Evolutionary conservation across 495 filamentous ascomycete species (phyloP).

Genomic region (Hypoxylon trugodes): DNA sequence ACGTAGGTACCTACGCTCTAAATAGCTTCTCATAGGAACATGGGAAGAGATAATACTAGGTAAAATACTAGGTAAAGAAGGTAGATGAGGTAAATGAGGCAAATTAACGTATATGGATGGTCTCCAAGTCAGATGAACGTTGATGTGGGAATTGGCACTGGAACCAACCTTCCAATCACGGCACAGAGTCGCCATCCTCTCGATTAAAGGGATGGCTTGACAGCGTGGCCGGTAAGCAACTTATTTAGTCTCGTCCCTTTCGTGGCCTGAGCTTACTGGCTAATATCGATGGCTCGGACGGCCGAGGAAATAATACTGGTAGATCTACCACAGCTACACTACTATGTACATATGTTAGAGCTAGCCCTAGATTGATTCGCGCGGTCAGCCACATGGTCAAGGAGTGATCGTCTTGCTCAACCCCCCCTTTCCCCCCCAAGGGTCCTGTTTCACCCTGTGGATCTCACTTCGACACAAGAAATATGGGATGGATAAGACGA

Average conservation of each 20-base stretch:
- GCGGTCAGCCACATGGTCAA: conserved; percentile 41
- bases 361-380: conserved; percentile 38
- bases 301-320: conserved; percentile 30
- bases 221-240: conserved; percentile 42
- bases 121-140: conserved; percentile 36
- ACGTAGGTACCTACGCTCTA: too few relatives aligned
- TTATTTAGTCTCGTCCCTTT: conserved; percentile 38
- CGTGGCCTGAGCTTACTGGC: conserved; percentile 41
- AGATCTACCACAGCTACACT: too few relatives aligned
- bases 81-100: too few relatives aligned
- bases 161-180: conserved; percentile 28
- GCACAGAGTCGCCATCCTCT: conserved; percentile 21
- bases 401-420: conserved; percentile 29
- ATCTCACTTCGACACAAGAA: conserved; percentile 16
- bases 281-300: conserved; percentile 26
- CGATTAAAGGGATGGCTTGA: conserved; percentile 38
- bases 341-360: too few relatives aligned
- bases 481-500: conserved; percentile 4
- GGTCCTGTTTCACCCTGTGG: conserved; percentile 34
- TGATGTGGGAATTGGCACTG: conserved; percentile 17
- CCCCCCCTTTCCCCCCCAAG: too few relatives aligned
- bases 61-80: too few relatives aligned
- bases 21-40: too few relatives aligned
- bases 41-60: too few relatives aligned
- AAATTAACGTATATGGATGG: too few relatives aligned